Evolutionary conservation across 805 yeast species (phyloP).

Genomic region (Pichia occidentalis): DNA sequence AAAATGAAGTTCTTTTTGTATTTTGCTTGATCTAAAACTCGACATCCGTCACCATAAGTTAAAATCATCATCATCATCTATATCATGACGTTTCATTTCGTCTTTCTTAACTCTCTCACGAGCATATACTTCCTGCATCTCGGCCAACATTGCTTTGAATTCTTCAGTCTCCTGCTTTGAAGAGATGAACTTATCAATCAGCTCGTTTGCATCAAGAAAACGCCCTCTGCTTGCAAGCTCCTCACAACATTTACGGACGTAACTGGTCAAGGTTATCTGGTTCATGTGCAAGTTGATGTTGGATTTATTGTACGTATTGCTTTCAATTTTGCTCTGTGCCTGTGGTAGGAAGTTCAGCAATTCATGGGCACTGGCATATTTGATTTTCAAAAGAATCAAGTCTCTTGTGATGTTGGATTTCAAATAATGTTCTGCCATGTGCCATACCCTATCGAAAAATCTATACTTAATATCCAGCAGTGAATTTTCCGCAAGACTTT

Average conservation of each 20-base stretch:
- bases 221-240: constrained; percentile 17
- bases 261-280: constrained; percentile 19
- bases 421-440: constrained; percentile 14
- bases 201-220: constrained; percentile 25
- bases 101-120: constrained; percentile 12
- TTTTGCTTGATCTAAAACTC: too few species aligned
- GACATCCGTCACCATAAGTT: constrained; percentile 27
- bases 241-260: constrained; percentile 20
- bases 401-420: constrained; percentile 17
- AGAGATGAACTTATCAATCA: constrained; percentile 22
- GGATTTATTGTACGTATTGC: constrained; percentile 12
- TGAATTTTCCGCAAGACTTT: constrained; percentile 3
- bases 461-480: constrained; percentile 16
- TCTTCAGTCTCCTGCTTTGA: constrained; percentile 5
- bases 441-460: constrained; percentile 24
- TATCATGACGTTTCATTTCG: constrained; percentile 12
- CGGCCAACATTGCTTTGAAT: constrained; percentile 15
- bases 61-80: constrained; percentile 28
- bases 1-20: neutral
- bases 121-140: constrained; percentile 17
- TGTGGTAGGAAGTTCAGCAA: constrained; percentile 22
- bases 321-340: constrained; percentile 11
- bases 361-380: constrained; percentile 21
- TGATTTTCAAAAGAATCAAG: constrained; percentile 18
- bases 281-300: constrained; percentile 17